Evolutionary conservation across 805 yeast species (phyloP).

Genomic region (Ogataea wickerhamii): DNA sequence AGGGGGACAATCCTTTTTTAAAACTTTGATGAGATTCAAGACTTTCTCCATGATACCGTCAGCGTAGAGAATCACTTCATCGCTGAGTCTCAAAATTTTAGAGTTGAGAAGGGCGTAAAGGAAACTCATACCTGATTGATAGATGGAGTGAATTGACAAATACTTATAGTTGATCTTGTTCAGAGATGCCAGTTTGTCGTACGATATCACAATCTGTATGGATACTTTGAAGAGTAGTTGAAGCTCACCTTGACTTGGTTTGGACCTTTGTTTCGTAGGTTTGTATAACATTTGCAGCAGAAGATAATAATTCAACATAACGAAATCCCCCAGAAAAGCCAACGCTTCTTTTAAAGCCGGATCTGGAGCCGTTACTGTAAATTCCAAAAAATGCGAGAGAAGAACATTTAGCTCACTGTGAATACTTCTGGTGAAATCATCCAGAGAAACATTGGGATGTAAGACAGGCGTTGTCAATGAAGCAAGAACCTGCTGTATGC

Average conservation of each 20-base stretch:
- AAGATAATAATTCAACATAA: conserved; percentile 4
- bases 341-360: background rate
- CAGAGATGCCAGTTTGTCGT: conserved; percentile 7
- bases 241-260: conserved; percentile 8
- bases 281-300: conserved; percentile 13
- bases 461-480: background rate
- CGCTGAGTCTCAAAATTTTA: conserved; percentile 5
- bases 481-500: conserved; percentile 9
- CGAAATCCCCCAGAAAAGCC: conserved; percentile 1
- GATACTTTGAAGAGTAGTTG: conserved; percentile 14
- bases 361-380: background rate
- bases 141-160: conserved; percentile 16
- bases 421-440: conserved; percentile 1
- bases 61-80: conserved; percentile 4
- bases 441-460: conserved; percentile 1
- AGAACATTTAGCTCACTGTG: conserved; percentile 10
- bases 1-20: conserved; percentile 13
- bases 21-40: conserved; percentile 2
- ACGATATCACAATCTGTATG: conserved; percentile 8
- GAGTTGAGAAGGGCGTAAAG: conserved; percentile 17
- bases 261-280: conserved; percentile 10
- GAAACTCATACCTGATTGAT: conserved; percentile 15
- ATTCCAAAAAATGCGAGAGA: conserved; percentile 4
- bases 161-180: conserved; percentile 17
- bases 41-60: conserved; percentile 5